phyloP scores from a whole-genome alignment of 345 rosid species.

The Boechera retrofracta region DNA sequence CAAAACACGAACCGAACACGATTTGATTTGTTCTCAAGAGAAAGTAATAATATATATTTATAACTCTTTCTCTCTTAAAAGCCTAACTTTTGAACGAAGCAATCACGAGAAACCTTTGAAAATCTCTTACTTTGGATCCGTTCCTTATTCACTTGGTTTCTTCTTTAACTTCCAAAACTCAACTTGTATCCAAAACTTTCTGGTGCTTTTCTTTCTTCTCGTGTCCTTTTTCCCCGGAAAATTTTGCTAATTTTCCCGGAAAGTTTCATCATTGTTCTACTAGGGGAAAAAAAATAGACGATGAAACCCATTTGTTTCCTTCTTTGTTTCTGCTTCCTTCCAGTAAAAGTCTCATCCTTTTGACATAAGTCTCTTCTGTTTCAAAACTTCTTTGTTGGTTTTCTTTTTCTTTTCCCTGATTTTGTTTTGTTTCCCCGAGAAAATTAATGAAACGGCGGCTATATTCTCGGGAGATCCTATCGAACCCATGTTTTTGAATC shows the following conservation, averaged over 20 bases:
- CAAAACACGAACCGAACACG: conserved; percentile 26
- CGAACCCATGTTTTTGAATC: conserved; percentile 90
- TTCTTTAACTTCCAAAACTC: conserved; percentile 46
- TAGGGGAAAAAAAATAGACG: background rate
- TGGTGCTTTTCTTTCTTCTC: conserved; percentile 45
- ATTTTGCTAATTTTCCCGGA: conserved; percentile 34
- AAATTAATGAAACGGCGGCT: conserved; percentile 63
- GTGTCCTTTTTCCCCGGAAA: conserved; percentile 34
- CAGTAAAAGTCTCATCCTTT: conserved; percentile 40
- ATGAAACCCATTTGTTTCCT: conserved; percentile 46
- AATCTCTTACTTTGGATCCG: conserved; percentile 60
- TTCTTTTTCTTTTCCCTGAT: conserved; percentile 35
- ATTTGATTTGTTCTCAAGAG: conserved; percentile 31
- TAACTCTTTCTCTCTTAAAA: too few species aligned
- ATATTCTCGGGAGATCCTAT: conserved; percentile 38
- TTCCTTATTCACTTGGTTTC: conserved; percentile 52
- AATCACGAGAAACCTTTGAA: conserved; percentile 92
- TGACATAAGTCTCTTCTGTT: conserved; percentile 23
- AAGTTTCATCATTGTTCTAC: conserved; percentile 39
- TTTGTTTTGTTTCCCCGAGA: conserved; percentile 28
- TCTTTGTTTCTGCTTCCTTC: conserved; percentile 38
- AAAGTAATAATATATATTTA: background rate
- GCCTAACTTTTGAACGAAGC: conserved; percentile 61
- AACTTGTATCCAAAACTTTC: conserved; percentile 50
- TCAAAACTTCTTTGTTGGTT: background rate